Evolutionary conservation across 2,329 filamentous ascomycete genomes (phyloP), one percentile per base, ranked within the genome.

Genomic region (Aspergillus tamarii): DNA sequence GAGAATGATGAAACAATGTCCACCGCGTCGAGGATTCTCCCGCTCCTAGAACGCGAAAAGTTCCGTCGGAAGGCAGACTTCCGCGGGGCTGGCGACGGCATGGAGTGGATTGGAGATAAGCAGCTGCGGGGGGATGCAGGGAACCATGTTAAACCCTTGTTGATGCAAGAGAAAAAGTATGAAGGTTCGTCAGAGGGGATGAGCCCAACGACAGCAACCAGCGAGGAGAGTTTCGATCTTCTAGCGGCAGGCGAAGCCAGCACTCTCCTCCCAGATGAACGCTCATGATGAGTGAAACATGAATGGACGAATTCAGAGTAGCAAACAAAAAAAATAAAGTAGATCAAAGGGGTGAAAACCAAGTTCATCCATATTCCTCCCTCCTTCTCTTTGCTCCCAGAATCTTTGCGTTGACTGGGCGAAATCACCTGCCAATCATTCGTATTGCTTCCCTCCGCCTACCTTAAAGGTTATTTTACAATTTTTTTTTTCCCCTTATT

Each of bases 211-310:
- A 81, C 80, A 55, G 74, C 74, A 28, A 77, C 78, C 21, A 83
- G 81, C 62, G 80, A 83, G 66, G 81, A 82, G 66, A 83, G 81
- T 67, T 83, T 83, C 71, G 81, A 83, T 72, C 70, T 81, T 64
- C 70, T 82, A 59, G 76, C 77, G 6, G 74, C 74, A 58, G 79
- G 79, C 5, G 80, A 82, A 71, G 80, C 80, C 55, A 82, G 80
- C 65, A 74, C 81, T 53, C 48, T 78, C 46, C 71, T 78, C 64
- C 70, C 73, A 64, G 67, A 68, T 46, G 60, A 56, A 45, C 59
- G 45, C 59, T 62, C 50, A 59, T 66, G 56, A 60, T 43, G 21
- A 32, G 14, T 39, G 41, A 21, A 53, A 56, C 39, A 36, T 59
- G 55, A 46, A 54, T 43, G 36, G 48, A 46, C 34, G 41, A 53